Percentiles rank a stretch among this genome's conserved stretches.
Evolutionary conservation across 2,329 filamentous ascomycete genomes (phyloP).

Genomic region (Penicillium hordei): DNA sequence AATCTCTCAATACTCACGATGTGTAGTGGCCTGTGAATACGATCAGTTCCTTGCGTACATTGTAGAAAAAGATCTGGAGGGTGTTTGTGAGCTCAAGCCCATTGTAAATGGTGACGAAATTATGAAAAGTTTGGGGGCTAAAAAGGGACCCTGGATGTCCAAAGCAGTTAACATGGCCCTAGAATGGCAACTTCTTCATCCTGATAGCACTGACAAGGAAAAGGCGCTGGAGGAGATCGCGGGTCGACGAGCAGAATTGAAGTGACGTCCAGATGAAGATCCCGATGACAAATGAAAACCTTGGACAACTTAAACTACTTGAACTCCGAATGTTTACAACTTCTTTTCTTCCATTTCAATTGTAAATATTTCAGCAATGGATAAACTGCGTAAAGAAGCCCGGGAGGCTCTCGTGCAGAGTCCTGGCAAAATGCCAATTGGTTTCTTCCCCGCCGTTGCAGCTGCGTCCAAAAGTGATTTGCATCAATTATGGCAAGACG

Average conservation of each 20-base stretch:
- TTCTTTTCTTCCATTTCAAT: not conserved
- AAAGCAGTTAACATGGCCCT: slow-evolving; percentile 75
- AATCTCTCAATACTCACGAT: slow-evolving; percentile 11
- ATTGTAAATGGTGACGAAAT: slow-evolving; percentile 75
- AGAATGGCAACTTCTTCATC: slow-evolving; percentile 85
- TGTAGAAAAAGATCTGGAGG: slow-evolving; percentile 49
- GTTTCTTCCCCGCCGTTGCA: slow-evolving; percentile 5
- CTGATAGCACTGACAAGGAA: slow-evolving; percentile 56
- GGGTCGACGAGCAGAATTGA: slow-evolving; percentile 54
- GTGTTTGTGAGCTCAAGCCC: slow-evolving; percentile 58
- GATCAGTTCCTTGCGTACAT: slow-evolving; percentile 55
- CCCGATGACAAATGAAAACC: slow-evolving; percentile 11
- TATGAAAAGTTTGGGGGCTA: slow-evolving; percentile 61
- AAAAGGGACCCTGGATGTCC: slow-evolving; percentile 80
- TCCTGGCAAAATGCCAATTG: slow-evolving; percentile 12
- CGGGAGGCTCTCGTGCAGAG: slow-evolving; percentile 24
- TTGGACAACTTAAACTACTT: slow-evolving; percentile 5
- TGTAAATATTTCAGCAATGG: slow-evolving; percentile 21
- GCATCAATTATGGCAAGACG: slow-evolving; percentile 32
- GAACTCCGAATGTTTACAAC: not conserved
- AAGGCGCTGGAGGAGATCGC: slow-evolving; percentile 62
- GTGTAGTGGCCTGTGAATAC: slow-evolving; percentile 52
- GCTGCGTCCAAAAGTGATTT: slow-evolving; percentile 16
- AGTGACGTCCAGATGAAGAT: slow-evolving; percentile 25
- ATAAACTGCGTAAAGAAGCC: slow-evolving; percentile 29